phyloP scores from a whole-genome alignment of 1,284 basidiomycete species.

The Ganoderma boninense region DNA sequence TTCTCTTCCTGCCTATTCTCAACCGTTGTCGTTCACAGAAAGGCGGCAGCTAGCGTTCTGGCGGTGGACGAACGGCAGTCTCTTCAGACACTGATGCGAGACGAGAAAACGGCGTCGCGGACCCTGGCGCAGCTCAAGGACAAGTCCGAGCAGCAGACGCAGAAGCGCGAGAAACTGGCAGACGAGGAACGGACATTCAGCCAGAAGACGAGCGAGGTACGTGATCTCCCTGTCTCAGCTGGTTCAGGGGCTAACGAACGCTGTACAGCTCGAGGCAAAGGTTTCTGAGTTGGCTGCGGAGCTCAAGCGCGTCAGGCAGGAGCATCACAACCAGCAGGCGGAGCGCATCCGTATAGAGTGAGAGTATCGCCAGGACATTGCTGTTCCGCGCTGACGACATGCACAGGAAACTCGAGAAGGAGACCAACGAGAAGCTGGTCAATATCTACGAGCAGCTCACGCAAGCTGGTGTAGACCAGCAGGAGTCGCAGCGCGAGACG shows the following conservation, averaged over 20 bases:
- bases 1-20: not conserved
- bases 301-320: constrained; percentile 67
- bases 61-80: constrained; percentile 91
- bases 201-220: constrained; percentile 69
- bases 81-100: constrained; percentile 83
- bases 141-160: constrained; percentile 72
- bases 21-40: constrained; percentile 52
- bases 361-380: constrained; percentile 39
- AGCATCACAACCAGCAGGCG: constrained; percentile 78
- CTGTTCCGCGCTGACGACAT: not conserved
- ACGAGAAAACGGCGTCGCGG: constrained; percentile 80
- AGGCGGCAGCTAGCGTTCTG: constrained; percentile 78
- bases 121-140: constrained; percentile 72
- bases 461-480: constrained; percentile 87
- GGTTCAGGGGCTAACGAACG: not conserved
- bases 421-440: constrained; percentile 91
- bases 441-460: constrained; percentile 87
- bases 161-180: constrained; percentile 66
- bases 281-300: constrained; percentile 61
- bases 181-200: constrained; percentile 67
- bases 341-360: constrained; percentile 79
- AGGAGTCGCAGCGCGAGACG: constrained; percentile 86
- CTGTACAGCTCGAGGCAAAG: constrained; percentile 67
- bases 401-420: constrained; percentile 83
- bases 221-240: constrained; percentile 20